Base-by-base conservation (phyloP, 1,284 basidiomycete genomes). In the Thecaphora frezii region DNA sequence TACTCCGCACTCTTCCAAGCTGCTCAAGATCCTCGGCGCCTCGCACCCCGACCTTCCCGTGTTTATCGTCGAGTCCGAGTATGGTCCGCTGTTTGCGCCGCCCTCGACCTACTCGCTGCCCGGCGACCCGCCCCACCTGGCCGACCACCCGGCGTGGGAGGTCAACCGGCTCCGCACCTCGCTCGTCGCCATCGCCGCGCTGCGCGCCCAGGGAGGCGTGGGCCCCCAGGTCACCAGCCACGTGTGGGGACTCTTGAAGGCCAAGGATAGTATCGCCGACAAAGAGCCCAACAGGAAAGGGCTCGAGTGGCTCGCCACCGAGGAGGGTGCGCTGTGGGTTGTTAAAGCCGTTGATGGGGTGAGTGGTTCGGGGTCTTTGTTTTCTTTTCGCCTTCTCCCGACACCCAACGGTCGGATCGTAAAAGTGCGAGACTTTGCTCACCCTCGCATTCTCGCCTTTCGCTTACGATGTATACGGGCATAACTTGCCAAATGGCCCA, bases 241-340 rank as follows among this genome's bases (percentile, higher is more conserved):
- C 79, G 89, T 93, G 42, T 96, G 92, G 80, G 94, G 94, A 19
- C 84, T 98, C 72, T 86, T 93, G 66, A 93, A 93, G 78, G 90
- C 90, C 5, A 53, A 49, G 28, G 58, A 63, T 19, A 60, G 63
- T 41, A 69, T 70, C 37, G 58, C 54, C n/a, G 49, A 54, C 3
- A 86, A 82, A 58, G 83, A 67, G 38, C 58, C 80, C 7, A 52
- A 71, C 56, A 80, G 81, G 14, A 88, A 85, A 69, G 92, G 93
- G 72, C 59, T 71, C 44, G 66, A 74, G 28, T 98, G 90, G 89
- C 84, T 98, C 33, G 84, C 88, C 23, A 89, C 85, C 47, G 91
- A 96, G 77, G 89, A 93, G 79, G 94, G 94, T 30, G 87, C 89
- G 25, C 86, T 88, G 79, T 98, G 94, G 94, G 88, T 94, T 38